Base-by-base conservation (phyloP, 2,329 filamentous ascomycete species). In the Dactylellina parvicollis region DNA sequence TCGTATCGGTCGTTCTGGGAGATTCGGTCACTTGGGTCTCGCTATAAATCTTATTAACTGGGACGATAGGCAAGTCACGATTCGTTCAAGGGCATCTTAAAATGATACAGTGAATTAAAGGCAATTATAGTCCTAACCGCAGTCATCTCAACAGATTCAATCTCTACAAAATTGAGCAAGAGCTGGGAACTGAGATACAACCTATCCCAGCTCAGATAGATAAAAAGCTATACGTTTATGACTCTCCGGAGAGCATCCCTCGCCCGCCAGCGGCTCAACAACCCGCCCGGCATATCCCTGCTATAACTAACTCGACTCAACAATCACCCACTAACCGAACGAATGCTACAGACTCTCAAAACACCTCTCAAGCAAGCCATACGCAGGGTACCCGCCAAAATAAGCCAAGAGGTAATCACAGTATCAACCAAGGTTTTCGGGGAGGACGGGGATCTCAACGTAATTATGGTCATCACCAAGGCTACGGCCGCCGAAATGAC, bases 1-100 rank as follows among this genome's bases (percentile, higher is more conserved):
- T 83, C 92, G 95, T 77, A 99, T 99, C 80, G 95, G 95, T 84
- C 92, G 95, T 80, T 99, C 95, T 56, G 95, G 95, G 77, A 92
- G 95, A 76, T 99, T 96, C 80, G 95, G 95, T 76, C 95, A 99
- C 83, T 86, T 98, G 79, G 95, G 95, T 86, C 85, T 99, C 77
- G 96, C 96, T 76, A 99, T 99, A 80, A 99, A 99, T 82, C 85
- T 99, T 80, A 99, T 99, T 85, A 98, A 96, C 82, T 99, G 95
- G 95, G 95, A 99, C 67, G 95, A 99, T 81, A 89, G 77, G 77
- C 75, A 73, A 55, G 60, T 46, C 24, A 50, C 24, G 1, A 30
- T n/a, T 32, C 9, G 32, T 44, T 9, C 28, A 14, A 49, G 4
- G 7, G 14, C 20, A 4, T 12, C 5, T 24, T 24, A 40, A 16